phyloP scores from a whole-genome alignment of 2,329 filamentous ascomycete species.

The Mycogone perniciosa region DNA sequence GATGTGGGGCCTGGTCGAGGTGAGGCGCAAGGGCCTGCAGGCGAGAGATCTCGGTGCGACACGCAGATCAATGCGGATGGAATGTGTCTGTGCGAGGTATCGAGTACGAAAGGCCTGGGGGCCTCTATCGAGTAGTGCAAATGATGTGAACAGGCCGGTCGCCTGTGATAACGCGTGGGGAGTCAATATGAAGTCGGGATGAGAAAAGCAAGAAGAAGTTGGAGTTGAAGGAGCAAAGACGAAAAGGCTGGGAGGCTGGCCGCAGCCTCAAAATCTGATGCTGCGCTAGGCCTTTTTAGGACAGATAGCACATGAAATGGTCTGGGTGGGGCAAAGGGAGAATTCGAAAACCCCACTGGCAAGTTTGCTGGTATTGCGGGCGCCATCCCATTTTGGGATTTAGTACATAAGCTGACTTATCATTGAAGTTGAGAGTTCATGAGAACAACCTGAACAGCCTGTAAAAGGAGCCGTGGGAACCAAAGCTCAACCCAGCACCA shows the following conservation, averaged over 20 bases:
- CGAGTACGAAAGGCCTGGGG: no score
- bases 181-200: background rate
- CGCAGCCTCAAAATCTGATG: slow-evolving; percentile 10
- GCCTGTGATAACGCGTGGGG: no score
- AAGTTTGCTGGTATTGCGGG: background rate
- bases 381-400: no score
- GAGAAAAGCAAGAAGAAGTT: background rate
- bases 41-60: background rate
- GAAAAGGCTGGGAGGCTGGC: slow-evolving; percentile 4
- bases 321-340: slow-evolving; percentile 1
- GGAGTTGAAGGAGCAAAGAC: slow-evolving; percentile 7
- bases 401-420: no score
- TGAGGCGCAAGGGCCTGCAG: slow-evolving; percentile 4
- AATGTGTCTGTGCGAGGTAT: no score
- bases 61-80: no score
- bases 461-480: background rate
- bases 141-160: no score
- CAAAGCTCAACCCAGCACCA: background rate
- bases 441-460: no score
- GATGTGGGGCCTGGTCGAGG: slow-evolving; percentile 8
- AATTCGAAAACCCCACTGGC: slow-evolving; percentile 2
- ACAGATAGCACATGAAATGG: background rate
- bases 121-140: no score
- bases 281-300: slow-evolving; percentile 6
- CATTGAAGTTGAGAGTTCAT: no score